Evolutionary conservation across 768 basidiomycete species (phyloP).

Genomic region (Pluteus cervinus): DNA sequence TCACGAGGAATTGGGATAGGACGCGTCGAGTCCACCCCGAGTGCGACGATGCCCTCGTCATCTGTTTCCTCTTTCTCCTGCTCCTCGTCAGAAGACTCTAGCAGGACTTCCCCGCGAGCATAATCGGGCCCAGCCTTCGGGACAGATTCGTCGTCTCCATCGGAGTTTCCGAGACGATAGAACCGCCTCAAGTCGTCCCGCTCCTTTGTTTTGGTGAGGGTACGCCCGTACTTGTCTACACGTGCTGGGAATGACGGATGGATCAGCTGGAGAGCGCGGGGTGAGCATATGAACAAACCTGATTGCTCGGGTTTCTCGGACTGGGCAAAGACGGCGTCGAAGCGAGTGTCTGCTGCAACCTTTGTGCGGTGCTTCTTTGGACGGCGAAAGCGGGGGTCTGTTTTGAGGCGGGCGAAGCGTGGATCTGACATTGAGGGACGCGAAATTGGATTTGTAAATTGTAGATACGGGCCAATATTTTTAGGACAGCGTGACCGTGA

Average conservation of each 20-base stretch:
- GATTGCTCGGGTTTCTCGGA: constrained; percentile 31
- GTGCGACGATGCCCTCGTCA: constrained; percentile 38
- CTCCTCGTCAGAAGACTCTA: constrained; percentile 85
- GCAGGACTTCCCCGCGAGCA: constrained; percentile 82
- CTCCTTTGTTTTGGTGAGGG: constrained; percentile 60
- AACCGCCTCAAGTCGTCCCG: constrained; percentile 73
- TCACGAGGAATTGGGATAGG: constrained; percentile 32
- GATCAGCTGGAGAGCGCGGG: constrained; percentile 1
- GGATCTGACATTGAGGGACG: constrained; percentile 59
- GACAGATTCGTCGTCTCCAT: constrained; percentile 23
- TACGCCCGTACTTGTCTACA: constrained; percentile 90
- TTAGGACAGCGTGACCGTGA: too few species aligned
- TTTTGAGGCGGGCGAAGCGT: constrained; percentile 81
- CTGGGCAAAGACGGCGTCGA: constrained; percentile 68
- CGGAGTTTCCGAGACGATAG: constrained; percentile 62
- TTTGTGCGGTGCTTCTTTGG: constrained; percentile 77
- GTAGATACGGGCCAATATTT: too few species aligned
- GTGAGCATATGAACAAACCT: constrained; percentile 13
- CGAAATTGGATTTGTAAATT: constrained; percentile 7
- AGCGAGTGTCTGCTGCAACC: constrained; percentile 87
- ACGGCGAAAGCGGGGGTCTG: constrained; percentile 89
- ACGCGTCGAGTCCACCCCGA: constrained; percentile 41
- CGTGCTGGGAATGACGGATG: constrained; percentile 15
- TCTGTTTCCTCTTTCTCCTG: constrained; percentile 44
- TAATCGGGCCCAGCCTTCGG: constrained; percentile 54